These are phyloP conservation scores for Alternaria postmessia DNA, from an alignment of 2,329 filamentous ascomycete species.

Conservation along the genomic window DNA sequence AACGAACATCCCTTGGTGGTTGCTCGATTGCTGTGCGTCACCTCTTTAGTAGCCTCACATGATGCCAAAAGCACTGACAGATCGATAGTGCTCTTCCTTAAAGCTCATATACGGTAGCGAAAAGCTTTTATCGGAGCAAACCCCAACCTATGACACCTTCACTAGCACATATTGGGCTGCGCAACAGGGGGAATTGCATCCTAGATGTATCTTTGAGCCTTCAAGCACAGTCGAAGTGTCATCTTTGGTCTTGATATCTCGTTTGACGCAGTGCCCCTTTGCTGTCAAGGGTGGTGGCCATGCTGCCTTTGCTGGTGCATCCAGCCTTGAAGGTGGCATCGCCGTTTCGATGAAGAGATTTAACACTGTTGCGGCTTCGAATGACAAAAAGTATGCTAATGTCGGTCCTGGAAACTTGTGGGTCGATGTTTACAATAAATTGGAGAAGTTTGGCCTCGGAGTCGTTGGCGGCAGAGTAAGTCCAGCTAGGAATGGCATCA, in stretches of 20 bases:
- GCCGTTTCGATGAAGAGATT: conserved; percentile 52
- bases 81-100: conserved; percentile 32
- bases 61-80: conserved; percentile 11
- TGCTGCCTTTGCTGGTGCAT: conserved; percentile 50
- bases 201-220: conserved; percentile 41
- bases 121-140: conserved; percentile 23
- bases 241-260: conserved; percentile 28
- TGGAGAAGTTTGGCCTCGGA: conserved; percentile 35
- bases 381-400: conserved; percentile 32
- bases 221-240: conserved; percentile 30
- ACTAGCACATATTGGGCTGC: conserved; percentile 37
- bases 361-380: conserved; percentile 35
- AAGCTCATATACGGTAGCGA: conserved; percentile 30
- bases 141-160: conserved; percentile 30
- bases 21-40: conserved; percentile 35
- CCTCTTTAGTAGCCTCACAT: conserved; percentile 4
- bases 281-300: conserved; percentile 58
- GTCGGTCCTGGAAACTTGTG: conserved; percentile 47
- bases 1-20: conserved; percentile 6
- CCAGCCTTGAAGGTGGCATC: conserved; percentile 54
- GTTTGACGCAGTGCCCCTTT: conserved; percentile 47
- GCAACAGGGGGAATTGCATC: conserved; percentile 35
- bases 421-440: conserved; percentile 43
- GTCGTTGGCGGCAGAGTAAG: conserved; percentile 46
- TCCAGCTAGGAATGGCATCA: conserved; percentile 29